Base-by-base conservation (phyloP, 768 basidiomycete genomes). In the Agaricus blazei region DNA sequence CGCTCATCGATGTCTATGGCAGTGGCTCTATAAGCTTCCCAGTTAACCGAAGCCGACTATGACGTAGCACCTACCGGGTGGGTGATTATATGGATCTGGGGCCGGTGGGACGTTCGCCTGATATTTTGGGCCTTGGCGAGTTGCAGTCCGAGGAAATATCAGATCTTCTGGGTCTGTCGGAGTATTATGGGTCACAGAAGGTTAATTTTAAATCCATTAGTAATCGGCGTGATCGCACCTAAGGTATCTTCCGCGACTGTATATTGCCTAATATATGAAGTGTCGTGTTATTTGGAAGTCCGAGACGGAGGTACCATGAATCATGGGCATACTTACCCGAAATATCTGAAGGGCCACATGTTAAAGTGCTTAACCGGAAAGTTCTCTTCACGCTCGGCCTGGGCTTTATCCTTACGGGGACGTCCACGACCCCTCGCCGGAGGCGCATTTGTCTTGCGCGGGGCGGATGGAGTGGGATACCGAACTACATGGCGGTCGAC, bases 281-380 rank as follows among this genome's bases (percentile, higher is more conserved):
- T 56, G 51, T 52, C 47, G 52, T 55, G 52, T 48, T 34, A 31
- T 41, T 48, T 37, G 28, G 14, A 29, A 36, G 48, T 56, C 48
- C 54, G 54, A 49, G 48, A 49, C 54, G 54, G 54, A 50, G 48
- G 26, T 9, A 43, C 31, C 23, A 45, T 31, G 36, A 24, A 58
- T 28, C 43, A 61, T 28, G 40, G 40, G 29, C 47, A 61, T 26
- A 70, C 88, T 70, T 68, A 94, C 94, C 94, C 94, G 69, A 98
- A 98, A 72, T 99, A 99, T 54, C 97, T 80, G 72, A 95, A 97
- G 3, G 86, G 90, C 91, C 88, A 95, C 85, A 87, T 87, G 68
- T 87, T 91, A 73, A 82, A 93, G 70, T 91, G 87, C 64, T 88
- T 92, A 58, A 91, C 84, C 23, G 84, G 79, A 55, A 87, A 72